phyloP scores from a whole-genome alignment of 257 asterid species.

The Schizonepeta tenuifolia region DNA sequence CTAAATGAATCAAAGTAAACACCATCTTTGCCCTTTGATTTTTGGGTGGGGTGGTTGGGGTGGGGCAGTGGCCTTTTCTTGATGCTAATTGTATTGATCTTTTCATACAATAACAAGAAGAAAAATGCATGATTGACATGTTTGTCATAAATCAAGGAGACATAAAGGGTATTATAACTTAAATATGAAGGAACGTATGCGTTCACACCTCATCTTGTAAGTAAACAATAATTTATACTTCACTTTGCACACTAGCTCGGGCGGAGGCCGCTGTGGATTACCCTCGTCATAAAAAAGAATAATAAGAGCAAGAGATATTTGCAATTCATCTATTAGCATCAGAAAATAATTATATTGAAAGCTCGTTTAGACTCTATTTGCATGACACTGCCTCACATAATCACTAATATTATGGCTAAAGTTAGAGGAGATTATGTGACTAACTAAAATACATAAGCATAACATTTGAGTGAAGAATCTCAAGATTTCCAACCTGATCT shows the following conservation, averaged over 20 bases:
- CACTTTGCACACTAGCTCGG: not conserved
- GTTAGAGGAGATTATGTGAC: not conserved
- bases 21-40: slow-evolving; percentile 15
- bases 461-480: not conserved
- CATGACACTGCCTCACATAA: too few relatives aligned
- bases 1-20: slow-evolving; percentile 31
- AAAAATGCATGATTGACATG: slow-evolving; percentile 8
- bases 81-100: not conserved
- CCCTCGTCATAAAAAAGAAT: too few relatives aligned
- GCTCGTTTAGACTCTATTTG: not conserved
- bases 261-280: too few relatives aligned
- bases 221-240: not conserved
- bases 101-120: not conserved
- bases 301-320: not conserved
- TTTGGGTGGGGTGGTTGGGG: not conserved
- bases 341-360: not conserved
- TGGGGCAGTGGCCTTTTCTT: slow-evolving; percentile 6
- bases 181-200: slow-evolving; percentile 1
- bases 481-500: not conserved
- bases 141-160: slow-evolving; percentile 27
- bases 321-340: not conserved
- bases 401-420: too few relatives aligned
- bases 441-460: not conserved
- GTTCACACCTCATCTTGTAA: not conserved
- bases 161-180: not conserved